These are phyloP conservation scores for Colletotrichum ledebouriae DNA, from an alignment of 2,329 filamentous ascomycete genomes.

Conservation along the genomic window DNA sequence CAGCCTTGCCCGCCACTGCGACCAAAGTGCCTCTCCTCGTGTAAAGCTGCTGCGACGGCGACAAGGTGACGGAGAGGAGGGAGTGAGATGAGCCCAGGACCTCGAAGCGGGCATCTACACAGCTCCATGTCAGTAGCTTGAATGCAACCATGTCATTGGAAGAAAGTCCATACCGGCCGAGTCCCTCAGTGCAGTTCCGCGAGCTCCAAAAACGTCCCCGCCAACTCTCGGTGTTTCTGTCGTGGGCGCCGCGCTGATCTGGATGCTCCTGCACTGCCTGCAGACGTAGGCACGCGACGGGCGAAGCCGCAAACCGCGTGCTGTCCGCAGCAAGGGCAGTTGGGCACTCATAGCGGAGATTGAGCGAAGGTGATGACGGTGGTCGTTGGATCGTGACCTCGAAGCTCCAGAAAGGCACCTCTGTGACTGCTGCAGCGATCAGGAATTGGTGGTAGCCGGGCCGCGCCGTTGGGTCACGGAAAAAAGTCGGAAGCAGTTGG, in stretches of 20 bases:
- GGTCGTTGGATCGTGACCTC: conserved; percentile 30
- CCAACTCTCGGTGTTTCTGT: conserved; percentile 65
- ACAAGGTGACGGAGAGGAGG: conserved; percentile 91
- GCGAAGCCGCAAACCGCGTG: conserved; percentile 49
- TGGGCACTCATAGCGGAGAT: conserved; percentile 58
- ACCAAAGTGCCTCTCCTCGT: conserved; percentile 93
- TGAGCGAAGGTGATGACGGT: conserved; percentile 35
- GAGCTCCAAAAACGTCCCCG: conserved; percentile 69
- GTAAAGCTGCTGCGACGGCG: conserved; percentile 93
- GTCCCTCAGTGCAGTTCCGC: conserved; percentile 59
- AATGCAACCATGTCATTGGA: no score
- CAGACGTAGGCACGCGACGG: conserved; percentile 58
- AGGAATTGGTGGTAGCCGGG: conserved; percentile 10
- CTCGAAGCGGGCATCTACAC: conserved; percentile 90
- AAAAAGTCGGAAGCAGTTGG: conserved; percentile 26
- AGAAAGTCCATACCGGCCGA: conserved; percentile 59
- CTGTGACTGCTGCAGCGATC: not conserved
- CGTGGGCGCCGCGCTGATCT: conserved; percentile 73
- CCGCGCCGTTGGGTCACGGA: not conserved
- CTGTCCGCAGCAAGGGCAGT: conserved; percentile 55
- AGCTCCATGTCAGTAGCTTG: not conserved
- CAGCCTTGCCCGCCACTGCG: conserved; percentile 87
- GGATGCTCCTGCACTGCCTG: conserved; percentile 70
- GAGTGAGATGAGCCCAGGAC: conserved; percentile 93
- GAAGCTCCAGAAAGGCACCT: conserved; percentile 30